These are phyloP conservation scores for Westerdykella sp. DNA, from an alignment of 2,329 filamentous ascomycete species.

Conservation along the genomic window DNA sequence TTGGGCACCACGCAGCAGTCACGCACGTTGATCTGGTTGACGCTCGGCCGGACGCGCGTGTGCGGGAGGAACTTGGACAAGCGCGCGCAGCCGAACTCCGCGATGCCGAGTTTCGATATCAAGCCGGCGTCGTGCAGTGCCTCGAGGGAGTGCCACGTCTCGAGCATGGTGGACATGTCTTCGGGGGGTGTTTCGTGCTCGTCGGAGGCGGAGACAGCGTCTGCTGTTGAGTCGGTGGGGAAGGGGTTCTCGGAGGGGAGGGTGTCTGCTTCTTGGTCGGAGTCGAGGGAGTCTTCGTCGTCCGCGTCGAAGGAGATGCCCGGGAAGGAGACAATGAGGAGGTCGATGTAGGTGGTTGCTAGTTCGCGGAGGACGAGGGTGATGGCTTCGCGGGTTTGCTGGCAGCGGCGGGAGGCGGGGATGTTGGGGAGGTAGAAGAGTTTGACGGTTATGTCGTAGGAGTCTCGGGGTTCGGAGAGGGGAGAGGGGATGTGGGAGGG, in stretches of 20 bases:
- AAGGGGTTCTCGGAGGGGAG: background rate
- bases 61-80: slow-evolving; percentile 68
- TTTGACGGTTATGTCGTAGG: slow-evolving; percentile 95
- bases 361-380: slow-evolving; percentile 74
- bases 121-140: slow-evolving; percentile 62
- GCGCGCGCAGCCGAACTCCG: slow-evolving; percentile 85
- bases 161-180: slow-evolving; percentile 57
- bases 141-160: slow-evolving; percentile 65
- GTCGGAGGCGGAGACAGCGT: slow-evolving; percentile 45
- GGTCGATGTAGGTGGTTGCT: slow-evolving; percentile 67
- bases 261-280: slow-evolving; percentile 41
- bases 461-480: slow-evolving; percentile 69
- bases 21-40: slow-evolving; percentile 93
- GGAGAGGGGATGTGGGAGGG: slow-evolving; percentile 66
- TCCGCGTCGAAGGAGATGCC: slow-evolving; percentile 90
- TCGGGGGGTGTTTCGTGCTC: slow-evolving; percentile 43
- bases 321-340: slow-evolving; percentile 89
- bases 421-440: slow-evolving; percentile 82
- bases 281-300: slow-evolving; percentile 66
- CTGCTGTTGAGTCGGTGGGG: slow-evolving; percentile 15
- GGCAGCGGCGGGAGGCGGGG: slow-evolving; percentile 56
- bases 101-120: slow-evolving; percentile 71
- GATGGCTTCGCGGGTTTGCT: slow-evolving; percentile 72
- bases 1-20: slow-evolving; percentile 96
- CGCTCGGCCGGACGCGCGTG: slow-evolving; percentile 66